These are phyloP conservation scores for Arachis monticola DNA, from an alignment of 331 rosid genomes.

Conservation along the genomic window DNA sequence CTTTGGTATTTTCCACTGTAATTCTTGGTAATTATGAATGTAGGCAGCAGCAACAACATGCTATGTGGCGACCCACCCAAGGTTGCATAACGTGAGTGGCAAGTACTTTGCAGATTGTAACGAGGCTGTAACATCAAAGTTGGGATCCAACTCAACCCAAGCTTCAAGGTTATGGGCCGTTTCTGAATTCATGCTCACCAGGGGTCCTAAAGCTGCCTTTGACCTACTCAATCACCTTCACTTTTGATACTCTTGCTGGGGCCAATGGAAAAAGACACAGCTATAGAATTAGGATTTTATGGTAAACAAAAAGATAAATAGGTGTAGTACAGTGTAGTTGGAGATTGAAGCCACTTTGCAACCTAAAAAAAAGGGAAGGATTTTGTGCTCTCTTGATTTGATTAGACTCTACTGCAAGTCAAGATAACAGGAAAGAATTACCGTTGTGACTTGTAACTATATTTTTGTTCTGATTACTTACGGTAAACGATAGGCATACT, in stretches of 20 bases:
- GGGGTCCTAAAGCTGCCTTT: slow-evolving; percentile 47
- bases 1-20: neutral
- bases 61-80: slow-evolving; percentile 78
- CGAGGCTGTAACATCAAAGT: slow-evolving; percentile 68
- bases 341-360: slow-evolving; percentile 10
- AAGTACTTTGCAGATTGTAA: slow-evolving; percentile 90
- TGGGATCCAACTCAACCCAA: slow-evolving; percentile 58
- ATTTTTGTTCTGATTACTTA: slow-evolving; percentile 7
- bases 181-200: slow-evolving; percentile 68
- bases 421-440: slow-evolving; percentile 20
- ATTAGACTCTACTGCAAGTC: neutral
- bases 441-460: slow-evolving; percentile 16
- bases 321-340: neutral
- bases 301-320: neutral
- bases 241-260: slow-evolving; percentile 21
- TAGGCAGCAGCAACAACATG: slow-evolving; percentile 97
- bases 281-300: slow-evolving; percentile 25
- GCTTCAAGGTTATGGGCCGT: slow-evolving; percentile 74
- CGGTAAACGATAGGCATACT: slow-evolving; percentile 26
- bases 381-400: slow-evolving; percentile 24
- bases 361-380: neutral
- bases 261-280: neutral
- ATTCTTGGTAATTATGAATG: neutral
- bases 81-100: slow-evolving; percentile 60
- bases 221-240: slow-evolving; percentile 38